Evolutionary conservation across 345 rosid species (phyloP).

Genomic region (Nephelium lappaceum): DNA sequence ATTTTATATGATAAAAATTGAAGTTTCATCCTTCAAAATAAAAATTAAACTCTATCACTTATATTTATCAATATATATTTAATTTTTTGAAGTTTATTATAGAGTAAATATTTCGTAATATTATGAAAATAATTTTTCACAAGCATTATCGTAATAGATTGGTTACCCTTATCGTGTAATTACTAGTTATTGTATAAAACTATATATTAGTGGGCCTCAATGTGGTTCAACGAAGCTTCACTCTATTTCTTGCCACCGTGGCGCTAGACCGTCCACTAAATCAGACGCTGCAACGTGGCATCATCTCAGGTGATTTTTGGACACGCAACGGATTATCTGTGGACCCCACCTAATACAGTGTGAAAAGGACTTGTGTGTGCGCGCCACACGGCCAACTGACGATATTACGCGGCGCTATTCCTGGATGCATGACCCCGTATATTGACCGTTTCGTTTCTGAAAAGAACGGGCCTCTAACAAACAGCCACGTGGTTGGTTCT

Average conservation of each 20-base stretch:
- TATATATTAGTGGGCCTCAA: background rate
- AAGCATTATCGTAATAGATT: no score
- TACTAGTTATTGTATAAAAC: no score
- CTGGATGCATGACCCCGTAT: background rate
- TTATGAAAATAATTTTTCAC: no score
- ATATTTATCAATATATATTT: no score
- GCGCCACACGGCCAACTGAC: no score
- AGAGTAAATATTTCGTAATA: no score
- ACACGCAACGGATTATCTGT: conserved; percentile 14
- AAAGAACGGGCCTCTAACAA: background rate
- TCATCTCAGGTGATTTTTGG: background rate
- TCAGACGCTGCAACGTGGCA: conserved; percentile 14
- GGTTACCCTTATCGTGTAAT: no score
- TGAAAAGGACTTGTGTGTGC: background rate
- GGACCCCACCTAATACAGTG: conserved; percentile 8
- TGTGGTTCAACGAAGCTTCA: background rate
- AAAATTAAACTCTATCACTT: no score
- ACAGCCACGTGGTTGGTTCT: background rate
- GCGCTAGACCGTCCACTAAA: background rate
- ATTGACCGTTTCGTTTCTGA: background rate
- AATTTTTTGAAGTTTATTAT: no score
- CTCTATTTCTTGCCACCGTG: background rate
- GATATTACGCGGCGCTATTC: background rate
- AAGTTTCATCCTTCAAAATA: no score
- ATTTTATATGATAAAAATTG: no score